phyloP scores from a whole-genome alignment of 2,329 filamentous ascomycete species.

The Clonostachys solani region DNA sequence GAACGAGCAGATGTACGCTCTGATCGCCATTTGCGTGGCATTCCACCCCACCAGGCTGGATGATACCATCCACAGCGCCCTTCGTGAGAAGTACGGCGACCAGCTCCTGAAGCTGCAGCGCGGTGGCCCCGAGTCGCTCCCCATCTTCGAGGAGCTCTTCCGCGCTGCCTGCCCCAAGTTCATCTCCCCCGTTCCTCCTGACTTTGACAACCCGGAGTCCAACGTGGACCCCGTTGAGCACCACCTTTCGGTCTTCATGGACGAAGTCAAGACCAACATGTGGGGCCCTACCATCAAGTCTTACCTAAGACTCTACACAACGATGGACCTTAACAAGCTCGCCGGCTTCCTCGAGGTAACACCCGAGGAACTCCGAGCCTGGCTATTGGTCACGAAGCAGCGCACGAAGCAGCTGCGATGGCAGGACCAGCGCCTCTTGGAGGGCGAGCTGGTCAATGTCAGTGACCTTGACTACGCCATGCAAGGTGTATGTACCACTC shows the following conservation, averaged over 20 bases:
- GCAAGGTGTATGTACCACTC: slow-evolving; percentile 67
- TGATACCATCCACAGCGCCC: slow-evolving; percentile 97
- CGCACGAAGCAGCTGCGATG: slow-evolving; percentile 94
- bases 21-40: slow-evolving; percentile 97
- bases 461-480: slow-evolving; percentile 97
- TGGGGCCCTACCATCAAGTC: slow-evolving; percentile 97
- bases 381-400: slow-evolving; percentile 97
- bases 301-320: slow-evolving; percentile 98
- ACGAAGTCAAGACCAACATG: slow-evolving; percentile 99
- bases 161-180: slow-evolving; percentile 97
- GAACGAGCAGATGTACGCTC: slow-evolving; percentile 99
- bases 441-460: slow-evolving; percentile 88
- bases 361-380: slow-evolving; percentile 90
- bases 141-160: slow-evolving; percentile 98
- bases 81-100: slow-evolving; percentile 98
- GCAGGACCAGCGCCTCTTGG: slow-evolving; percentile 80
- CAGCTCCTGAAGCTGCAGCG: slow-evolving; percentile 96
- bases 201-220: slow-evolving; percentile 94
- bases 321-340: slow-evolving; percentile 98
- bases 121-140: slow-evolving; percentile 90
- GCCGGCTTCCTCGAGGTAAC: slow-evolving; percentile 95
- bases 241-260: slow-evolving; percentile 97
- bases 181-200: slow-evolving; percentile 93
- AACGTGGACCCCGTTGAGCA: slow-evolving; percentile 98
- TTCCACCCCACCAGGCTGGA: slow-evolving; percentile 97